Evolutionary conservation across 306 rosid genomes (phyloP), one percentile per base, ranked within the genome.

Genomic region (Pueraria montana): DNA sequence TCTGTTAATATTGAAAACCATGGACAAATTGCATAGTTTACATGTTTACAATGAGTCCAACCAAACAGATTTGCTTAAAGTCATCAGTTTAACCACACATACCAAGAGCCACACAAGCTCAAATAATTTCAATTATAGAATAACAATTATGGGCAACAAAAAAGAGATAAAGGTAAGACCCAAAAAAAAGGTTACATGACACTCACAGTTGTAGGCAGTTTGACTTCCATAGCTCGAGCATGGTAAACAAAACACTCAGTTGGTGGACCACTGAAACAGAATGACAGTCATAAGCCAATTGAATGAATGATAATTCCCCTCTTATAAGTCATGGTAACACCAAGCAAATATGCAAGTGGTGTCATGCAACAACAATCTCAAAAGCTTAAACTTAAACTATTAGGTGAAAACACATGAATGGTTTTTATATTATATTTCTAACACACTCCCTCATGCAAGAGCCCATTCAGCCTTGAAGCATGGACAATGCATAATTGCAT

Each of bases 191-290:
- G 52, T 77, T 38, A 70, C 48, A 34, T 32, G 53, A 34, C 17
- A 50, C 82, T 89, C 72, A 95, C 99, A 65, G 85, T 62, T 78
- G 58, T 64, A 30, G 97, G 93, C 77, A 95, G 74, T 85, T 81
- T 89, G 86, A 87, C 88, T 80, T 91, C 98, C 83, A 81, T 72
- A 40, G 99, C 99, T 80, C 96, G 91, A 77, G 98, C 97, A 85
- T 93, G 99, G 84, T 86, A 91, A 75, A 95, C 45, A 92, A 95
- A 92, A 83, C 99, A 95, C 90, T 95, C 91, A 7, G 98, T 93
- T 38, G 99, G 97, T 59, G 99, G 98, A 81, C 99, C 99, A 32
- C 99, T 95, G 93, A 80, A 86, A 87, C 48, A 87, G 55, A 87
- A 62, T 81, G 72, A 80, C 78, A 89, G 76, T 52, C 36, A 52